Percentiles rank a stretch among this genome's conserved stretches.
These are phyloP conservation scores for Cryptococcus sp. DNA, from an alignment of 1,284 basidiomycete genomes.

Conservation along the genomic window DNA sequence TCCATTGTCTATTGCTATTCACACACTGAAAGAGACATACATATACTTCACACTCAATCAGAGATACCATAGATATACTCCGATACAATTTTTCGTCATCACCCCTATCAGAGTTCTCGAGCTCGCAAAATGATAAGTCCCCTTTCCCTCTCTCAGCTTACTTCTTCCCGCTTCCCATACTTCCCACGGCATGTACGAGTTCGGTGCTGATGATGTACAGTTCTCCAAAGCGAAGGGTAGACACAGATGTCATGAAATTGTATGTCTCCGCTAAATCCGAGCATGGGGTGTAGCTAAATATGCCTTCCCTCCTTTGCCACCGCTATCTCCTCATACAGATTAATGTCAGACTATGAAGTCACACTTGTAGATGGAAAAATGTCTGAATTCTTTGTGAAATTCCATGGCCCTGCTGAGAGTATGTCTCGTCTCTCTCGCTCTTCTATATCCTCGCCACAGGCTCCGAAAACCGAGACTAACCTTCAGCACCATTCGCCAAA, in stretches of 20 bases:
- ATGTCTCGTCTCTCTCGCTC: slow-evolving; percentile 47
- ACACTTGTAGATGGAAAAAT: slow-evolving; percentile 96
- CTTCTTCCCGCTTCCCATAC: no score
- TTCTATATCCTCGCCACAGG: neutral
- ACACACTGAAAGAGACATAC: no score
- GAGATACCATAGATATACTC: no score
- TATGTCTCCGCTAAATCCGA: slow-evolving; percentile 49
- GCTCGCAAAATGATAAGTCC: slow-evolving; percentile 36
- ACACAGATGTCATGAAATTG: slow-evolving; percentile 99
- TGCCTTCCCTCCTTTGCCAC: slow-evolving; percentile 5
- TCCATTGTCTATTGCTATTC: no score
- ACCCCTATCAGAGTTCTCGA: neutral
- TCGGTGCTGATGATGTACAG: slow-evolving; percentile 45
- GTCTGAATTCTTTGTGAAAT: slow-evolving; percentile 97
- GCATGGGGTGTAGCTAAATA: slow-evolving; percentile 4
- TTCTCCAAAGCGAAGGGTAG: slow-evolving; percentile 85
- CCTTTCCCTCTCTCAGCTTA: slow-evolving; percentile 2
- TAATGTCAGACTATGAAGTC: slow-evolving; percentile 97
- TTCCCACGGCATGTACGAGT: no score
- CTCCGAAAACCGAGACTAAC: no score
- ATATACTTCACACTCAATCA: no score
- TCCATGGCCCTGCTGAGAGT: slow-evolving; percentile 93
- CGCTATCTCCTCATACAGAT: no score
- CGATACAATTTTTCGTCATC: no score
- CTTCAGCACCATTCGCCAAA: slow-evolving; percentile 83